Conservation (phyloP, 2,329 filamentous ascomycete genomes). For the Penicillium decumbens region DNA sequence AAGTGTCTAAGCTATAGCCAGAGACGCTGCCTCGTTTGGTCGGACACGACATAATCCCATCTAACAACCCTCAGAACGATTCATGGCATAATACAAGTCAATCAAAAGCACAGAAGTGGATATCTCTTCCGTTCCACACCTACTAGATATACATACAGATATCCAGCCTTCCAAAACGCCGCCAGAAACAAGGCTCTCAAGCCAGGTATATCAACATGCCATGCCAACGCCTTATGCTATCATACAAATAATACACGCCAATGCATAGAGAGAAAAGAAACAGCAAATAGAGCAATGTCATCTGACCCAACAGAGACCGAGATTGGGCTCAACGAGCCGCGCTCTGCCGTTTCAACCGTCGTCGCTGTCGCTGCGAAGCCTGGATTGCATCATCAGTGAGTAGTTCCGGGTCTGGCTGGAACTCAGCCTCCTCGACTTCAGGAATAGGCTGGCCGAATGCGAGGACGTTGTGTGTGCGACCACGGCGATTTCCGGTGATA, state of each 20-base stretch:
- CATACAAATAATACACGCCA: slow-evolving; percentile 10
- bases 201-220: not conserved
- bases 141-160: not conserved
- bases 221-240: slow-evolving; percentile 20
- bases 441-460: slow-evolving; percentile 82
- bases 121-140: not conserved
- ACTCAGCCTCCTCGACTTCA: slow-evolving; percentile 65
- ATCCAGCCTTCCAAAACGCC: not conserved
- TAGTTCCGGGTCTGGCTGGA: slow-evolving; percentile 51
- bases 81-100: too few species aligned
- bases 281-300: too few species aligned
- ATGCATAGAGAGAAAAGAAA: not conserved
- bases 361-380: slow-evolving; percentile 38
- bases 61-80: too few species aligned
- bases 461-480: slow-evolving; percentile 55
- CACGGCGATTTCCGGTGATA: slow-evolving; percentile 51
- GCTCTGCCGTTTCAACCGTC: slow-evolving; percentile 32
- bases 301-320: not conserved
- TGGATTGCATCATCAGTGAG: slow-evolving; percentile 43
- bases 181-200: not conserved
- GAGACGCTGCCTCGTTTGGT: too few species aligned
- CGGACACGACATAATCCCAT: too few species aligned
- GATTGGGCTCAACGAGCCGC: not conserved
- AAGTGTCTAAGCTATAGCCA: too few species aligned
- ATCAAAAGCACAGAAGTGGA: too few species aligned